Conservation (phyloP, 129 eudicot genomes). For the Cynara cardunculus region DNA sequence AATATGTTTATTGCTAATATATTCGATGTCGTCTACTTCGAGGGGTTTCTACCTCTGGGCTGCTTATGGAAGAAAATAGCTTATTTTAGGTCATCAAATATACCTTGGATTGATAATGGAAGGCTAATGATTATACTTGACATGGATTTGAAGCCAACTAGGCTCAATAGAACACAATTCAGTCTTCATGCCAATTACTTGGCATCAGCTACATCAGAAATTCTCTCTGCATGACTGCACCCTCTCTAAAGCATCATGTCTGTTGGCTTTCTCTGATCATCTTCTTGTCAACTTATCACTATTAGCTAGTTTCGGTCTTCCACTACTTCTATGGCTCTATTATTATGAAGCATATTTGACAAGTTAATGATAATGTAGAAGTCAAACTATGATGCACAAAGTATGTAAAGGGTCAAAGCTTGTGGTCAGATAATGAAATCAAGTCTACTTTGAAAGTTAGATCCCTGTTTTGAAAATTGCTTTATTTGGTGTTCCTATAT, state of each 20-base stretch:
- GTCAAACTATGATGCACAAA: neutral
- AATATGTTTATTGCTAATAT: neutral
- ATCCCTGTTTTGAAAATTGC: neutral
- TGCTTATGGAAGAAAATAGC: neutral
- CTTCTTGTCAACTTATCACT: neutral
- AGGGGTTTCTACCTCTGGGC: neutral
- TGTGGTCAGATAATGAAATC: neutral
- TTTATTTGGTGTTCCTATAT: neutral
- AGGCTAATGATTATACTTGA: neutral
- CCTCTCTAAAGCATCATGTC: neutral
- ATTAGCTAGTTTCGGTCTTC: neutral
- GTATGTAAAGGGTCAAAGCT: slow-evolving; percentile 11
- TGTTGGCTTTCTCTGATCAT: neutral
- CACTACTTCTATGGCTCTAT: neutral
- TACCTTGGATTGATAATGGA: neutral
- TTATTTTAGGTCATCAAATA: neutral
- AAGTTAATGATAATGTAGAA: neutral
- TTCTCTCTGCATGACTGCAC: neutral
- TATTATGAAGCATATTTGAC: neutral
- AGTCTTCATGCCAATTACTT: neutral
- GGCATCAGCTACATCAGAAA: neutral
- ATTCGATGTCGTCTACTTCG: neutral
- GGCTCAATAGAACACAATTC: neutral
- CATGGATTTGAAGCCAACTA: neutral
- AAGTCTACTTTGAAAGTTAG: neutral